Conservation (phyloP, 2,329 filamentous ascomycete species). For the Arthrinium phaeospermum region DNA sequence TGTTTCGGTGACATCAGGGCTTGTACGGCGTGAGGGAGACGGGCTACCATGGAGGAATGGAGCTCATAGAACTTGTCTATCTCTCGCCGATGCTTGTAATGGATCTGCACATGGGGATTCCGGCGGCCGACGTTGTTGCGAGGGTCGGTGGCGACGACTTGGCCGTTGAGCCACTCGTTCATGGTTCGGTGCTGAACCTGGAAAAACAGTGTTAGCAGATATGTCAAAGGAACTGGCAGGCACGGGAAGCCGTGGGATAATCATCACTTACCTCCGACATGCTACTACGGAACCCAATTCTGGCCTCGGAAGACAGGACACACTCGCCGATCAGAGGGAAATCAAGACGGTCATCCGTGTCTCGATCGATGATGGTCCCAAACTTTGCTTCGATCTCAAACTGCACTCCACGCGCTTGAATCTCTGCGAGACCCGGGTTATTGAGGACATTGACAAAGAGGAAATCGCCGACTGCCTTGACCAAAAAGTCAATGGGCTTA, state of each 20-base stretch:
- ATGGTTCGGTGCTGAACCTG: slow-evolving; percentile 80
- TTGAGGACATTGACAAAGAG: slow-evolving; percentile 74
- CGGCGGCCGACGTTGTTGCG: not conserved
- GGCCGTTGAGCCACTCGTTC: slow-evolving; percentile 61
- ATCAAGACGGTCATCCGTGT: slow-evolving; percentile 71
- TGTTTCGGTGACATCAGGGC: slow-evolving; percentile 64
- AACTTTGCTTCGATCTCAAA: slow-evolving; percentile 96
- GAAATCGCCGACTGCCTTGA: slow-evolving; percentile 80
- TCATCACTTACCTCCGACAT: slow-evolving; percentile 78
- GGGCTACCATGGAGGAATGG: slow-evolving; percentile 60
- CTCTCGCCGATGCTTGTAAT: slow-evolving; percentile 83
- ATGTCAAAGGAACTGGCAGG: slow-evolving; percentile 6
- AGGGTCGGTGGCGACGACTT: slow-evolving; percentile 3
- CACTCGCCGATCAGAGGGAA: slow-evolving; percentile 74
- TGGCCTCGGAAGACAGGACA: slow-evolving; percentile 65
- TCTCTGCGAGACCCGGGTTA: slow-evolving; percentile 68
- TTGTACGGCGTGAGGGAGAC: slow-evolving; percentile 69
- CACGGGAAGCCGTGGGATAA: not conserved
- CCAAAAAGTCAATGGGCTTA: slow-evolving; percentile 75
- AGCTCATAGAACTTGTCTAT: slow-evolving; percentile 85
- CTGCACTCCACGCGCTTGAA: slow-evolving; percentile 68
- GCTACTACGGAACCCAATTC: slow-evolving; percentile 78
- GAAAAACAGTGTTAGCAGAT: not conserved
- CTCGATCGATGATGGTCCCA: slow-evolving; percentile 78
- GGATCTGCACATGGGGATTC: slow-evolving; percentile 62